Percentiles rank a stretch among this genome's conserved stretches.
Conservation (phyloP, 768 basidiomycete species). For the Amanita fuliginea region DNA sequence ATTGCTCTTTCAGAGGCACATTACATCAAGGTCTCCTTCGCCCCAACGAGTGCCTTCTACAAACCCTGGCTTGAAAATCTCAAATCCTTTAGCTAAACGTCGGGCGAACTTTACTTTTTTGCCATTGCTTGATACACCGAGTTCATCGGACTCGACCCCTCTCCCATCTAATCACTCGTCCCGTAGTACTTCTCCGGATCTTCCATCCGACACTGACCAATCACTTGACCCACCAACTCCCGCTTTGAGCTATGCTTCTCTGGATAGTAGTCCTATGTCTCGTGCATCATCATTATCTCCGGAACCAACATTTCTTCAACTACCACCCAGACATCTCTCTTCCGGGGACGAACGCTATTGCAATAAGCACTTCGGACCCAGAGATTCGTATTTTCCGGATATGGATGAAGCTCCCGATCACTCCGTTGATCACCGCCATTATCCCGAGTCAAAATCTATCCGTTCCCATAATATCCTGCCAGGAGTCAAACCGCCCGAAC, state of each 20-base stretch:
- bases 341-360: neutral
- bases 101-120: conserved; percentile 13
- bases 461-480: neutral
- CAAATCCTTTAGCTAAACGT: conserved; percentile 7
- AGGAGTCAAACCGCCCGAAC: conserved; percentile 1
- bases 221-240: conserved; percentile 25
- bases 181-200: conserved; percentile 12
- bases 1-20: conserved; percentile 6
- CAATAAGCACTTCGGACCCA: conserved; percentile 3
- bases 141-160: conserved; percentile 13
- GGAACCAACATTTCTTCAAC: conserved; percentile 19
- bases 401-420: neutral
- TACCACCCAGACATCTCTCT: conserved; percentile 10
- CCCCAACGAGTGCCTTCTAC: neutral
- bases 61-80: neutral
- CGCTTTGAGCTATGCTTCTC: conserved; percentile 23
- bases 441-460: neutral
- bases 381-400: conserved; percentile 5
- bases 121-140: conserved; percentile 25
- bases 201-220: conserved; percentile 17
- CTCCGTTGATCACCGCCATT: neutral
- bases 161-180: conserved; percentile 10
- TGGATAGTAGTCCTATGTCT: conserved; percentile 25
- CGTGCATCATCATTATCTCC: conserved; percentile 23
- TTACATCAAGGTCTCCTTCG: neutral